These are phyloP conservation scores for Saraca asoca DNA, from an alignment of 331 rosid genomes.

Conservation along the genomic window DNA sequence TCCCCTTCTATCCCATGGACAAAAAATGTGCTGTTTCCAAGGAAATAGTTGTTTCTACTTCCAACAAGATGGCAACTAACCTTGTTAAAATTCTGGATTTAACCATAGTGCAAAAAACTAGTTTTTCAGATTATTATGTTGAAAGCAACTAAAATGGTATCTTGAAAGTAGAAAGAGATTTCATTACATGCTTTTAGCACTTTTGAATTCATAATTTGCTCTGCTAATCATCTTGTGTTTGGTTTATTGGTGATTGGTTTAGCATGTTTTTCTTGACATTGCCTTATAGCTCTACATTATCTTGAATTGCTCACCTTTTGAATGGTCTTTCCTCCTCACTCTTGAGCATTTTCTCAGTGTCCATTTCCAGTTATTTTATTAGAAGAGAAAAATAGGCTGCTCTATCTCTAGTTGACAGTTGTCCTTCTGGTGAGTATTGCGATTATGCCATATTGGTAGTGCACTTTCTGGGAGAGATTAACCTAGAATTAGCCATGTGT, in stretches of 20 bases:
- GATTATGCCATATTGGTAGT: neutral
- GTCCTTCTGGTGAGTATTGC: neutral
- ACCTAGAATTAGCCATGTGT: neutral
- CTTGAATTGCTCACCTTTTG: too few relatives aligned
- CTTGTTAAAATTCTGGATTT: too few relatives aligned
- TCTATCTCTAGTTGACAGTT: neutral
- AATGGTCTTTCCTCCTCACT: neutral
- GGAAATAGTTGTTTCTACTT: neutral
- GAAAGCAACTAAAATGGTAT: neutral
- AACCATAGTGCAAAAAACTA: neutral
- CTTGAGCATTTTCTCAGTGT: neutral
- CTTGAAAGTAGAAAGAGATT: neutral
- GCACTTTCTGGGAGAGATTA: neutral
- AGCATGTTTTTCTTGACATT: neutral
- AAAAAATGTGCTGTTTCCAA: neutral
- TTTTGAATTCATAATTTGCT: neutral
- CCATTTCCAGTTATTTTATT: neutral
- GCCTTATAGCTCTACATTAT: too few relatives aligned
- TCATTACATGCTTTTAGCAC: conserved; percentile 10
- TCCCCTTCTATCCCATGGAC: neutral
- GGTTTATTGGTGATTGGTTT: neutral
- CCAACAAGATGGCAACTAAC: neutral
- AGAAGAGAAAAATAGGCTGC: neutral
- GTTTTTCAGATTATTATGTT: neutral
- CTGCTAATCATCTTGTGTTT: too few relatives aligned